These are phyloP conservation scores for Helianthus annuus DNA, from an alignment of 129 eudicot genomes.

Conservation along the genomic window DNA sequence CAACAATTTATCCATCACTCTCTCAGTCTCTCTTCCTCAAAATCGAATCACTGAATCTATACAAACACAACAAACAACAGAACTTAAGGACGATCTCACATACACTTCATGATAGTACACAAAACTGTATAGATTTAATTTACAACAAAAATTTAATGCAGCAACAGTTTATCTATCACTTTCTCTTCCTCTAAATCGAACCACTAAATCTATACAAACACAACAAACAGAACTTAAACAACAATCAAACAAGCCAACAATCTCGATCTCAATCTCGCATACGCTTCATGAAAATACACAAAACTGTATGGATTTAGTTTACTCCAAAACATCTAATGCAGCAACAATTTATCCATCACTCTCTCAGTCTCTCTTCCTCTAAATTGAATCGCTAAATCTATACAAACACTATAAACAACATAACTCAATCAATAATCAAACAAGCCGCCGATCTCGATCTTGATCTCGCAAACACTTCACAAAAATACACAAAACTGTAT, in stretches of 20 bases:
- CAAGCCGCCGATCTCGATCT: not conserved
- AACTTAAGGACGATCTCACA: constrained; percentile 18
- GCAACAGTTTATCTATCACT: constrained; percentile 8
- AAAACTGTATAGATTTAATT: not conserved
- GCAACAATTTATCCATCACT: constrained; percentile 3
- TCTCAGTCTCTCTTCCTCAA: constrained; percentile 4
- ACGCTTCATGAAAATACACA: too few relatives aligned
- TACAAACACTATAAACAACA: constrained; percentile 20
- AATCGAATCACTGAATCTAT: constrained; percentile 1
- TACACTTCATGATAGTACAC: constrained; percentile 5
- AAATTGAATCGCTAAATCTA: constrained; percentile 5
- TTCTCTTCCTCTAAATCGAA: constrained; percentile 1
- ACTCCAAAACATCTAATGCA: not conserved
- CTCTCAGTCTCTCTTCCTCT: constrained; percentile 5
- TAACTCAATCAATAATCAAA: constrained; percentile 7
- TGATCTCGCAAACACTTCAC: constrained; percentile 22
- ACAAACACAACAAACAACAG: constrained; percentile 22
- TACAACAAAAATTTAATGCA: not conserved
- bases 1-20: not conserved
- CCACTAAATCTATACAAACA: constrained; percentile 16
- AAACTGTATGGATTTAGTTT: not conserved
- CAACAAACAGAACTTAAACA: not conserved
- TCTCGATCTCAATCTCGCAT: too few relatives aligned
- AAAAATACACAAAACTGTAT: not conserved
- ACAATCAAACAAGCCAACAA: too few relatives aligned